Evolutionary conservation across 1,139 yeast genomes (phyloP).

Genomic region (Pichia sp.): DNA sequence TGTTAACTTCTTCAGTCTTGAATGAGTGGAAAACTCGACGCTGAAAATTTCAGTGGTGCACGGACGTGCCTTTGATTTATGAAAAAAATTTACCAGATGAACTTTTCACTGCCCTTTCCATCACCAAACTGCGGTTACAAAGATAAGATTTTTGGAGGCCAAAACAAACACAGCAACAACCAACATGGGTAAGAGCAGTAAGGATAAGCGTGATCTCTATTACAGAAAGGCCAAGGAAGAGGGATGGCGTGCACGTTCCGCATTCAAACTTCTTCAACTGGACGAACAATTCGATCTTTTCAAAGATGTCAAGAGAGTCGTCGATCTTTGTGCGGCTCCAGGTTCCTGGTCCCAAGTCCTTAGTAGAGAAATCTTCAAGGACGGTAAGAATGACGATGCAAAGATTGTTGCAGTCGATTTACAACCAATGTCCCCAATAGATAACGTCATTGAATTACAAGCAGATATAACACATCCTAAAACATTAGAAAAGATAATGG

Average conservation of each 20-base stretch:
- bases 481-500: slow-evolving; percentile 72
- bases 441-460: slow-evolving; percentile 83
- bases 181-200: slow-evolving; percentile 89
- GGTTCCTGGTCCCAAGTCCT: slow-evolving; percentile 99
- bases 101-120: too few relatives aligned
- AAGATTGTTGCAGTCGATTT: slow-evolving; percentile 92
- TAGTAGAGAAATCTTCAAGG: slow-evolving; percentile 57
- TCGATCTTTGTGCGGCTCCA: slow-evolving; percentile 98
- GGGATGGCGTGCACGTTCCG: slow-evolving; percentile 97
- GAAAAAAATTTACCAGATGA: too few relatives aligned
- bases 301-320: slow-evolving; percentile 74
- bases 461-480: slow-evolving; percentile 97
- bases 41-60: too few relatives aligned
- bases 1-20: not conserved
- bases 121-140: too few relatives aligned
- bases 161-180: too few relatives aligned
- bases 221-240: slow-evolving; percentile 91
- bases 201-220: slow-evolving; percentile 92
- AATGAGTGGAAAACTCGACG: too few relatives aligned
- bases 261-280: slow-evolving; percentile 85
- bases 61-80: not conserved
- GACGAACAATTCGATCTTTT: slow-evolving; percentile 87
- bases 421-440: slow-evolving; percentile 96
- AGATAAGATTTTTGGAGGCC: too few relatives aligned
- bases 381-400: slow-evolving; percentile 40